These are phyloP conservation scores for Avena eriantha DNA, from an alignment of 176 grass and related monocot species.

Conservation along the genomic window DNA sequence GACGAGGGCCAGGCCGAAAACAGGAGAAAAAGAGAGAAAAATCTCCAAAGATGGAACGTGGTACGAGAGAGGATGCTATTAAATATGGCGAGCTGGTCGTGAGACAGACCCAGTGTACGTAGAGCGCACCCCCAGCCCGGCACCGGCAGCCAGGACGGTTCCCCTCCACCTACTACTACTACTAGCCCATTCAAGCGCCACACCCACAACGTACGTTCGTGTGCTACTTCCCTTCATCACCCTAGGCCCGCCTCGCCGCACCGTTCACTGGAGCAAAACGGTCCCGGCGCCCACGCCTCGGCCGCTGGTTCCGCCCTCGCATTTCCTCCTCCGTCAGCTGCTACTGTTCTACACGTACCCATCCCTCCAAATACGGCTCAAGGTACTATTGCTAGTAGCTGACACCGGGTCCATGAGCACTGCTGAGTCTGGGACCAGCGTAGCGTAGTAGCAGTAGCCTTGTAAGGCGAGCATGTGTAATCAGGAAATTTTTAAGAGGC, in stretches of 20 bases:
- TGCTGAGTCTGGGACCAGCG: background rate
- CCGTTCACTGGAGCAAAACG: constrained; percentile 10
- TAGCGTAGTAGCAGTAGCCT: too few relatives aligned
- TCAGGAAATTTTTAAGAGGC: background rate
- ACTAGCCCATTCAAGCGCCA: constrained; percentile 33
- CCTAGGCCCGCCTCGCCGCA: background rate
- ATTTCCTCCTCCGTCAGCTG: constrained; percentile 4
- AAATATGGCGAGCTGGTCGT: constrained; percentile 34
- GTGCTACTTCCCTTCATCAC: background rate
- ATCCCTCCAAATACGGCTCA: background rate
- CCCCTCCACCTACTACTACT: constrained; percentile 32
- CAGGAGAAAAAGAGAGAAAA: background rate
- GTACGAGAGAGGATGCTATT: constrained; percentile 42
- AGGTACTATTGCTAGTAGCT: too few relatives aligned
- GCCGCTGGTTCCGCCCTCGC: constrained; percentile 10
- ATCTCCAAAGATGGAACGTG: background rate
- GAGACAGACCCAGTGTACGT: constrained; percentile 8
- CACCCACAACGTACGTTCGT: background rate
- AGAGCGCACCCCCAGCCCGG: background rate
- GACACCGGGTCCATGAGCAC: background rate
- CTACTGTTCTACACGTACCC: background rate
- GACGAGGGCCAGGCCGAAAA: background rate
- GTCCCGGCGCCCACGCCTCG: constrained; percentile 23
- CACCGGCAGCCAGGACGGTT: constrained; percentile 28
- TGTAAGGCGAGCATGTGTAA: background rate